Percentiles rank a stretch among this genome's conserved stretches.
phyloP scores from a whole-genome alignment of 1,284 basidiomycete species.

The Phylloboletellus chloephorus region DNA sequence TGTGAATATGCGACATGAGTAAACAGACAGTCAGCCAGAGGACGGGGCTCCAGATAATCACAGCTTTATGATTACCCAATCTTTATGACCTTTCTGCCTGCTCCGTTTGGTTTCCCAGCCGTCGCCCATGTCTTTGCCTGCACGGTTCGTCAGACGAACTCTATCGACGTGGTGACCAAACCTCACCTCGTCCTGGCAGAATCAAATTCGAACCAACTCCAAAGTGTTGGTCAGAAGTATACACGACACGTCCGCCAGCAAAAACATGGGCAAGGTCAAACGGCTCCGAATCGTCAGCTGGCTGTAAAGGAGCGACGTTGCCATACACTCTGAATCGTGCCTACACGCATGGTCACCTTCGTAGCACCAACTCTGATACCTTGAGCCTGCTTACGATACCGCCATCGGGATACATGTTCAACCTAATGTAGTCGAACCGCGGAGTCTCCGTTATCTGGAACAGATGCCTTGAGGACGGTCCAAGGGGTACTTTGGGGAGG shows the following conservation, averaged over 20 bases:
- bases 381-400: conserved; percentile 66
- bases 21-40: conserved; percentile 5
- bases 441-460: conserved; percentile 64
- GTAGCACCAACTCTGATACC: conserved; percentile 3
- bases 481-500: conserved; percentile 68
- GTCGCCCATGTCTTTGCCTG: conserved; percentile 87
- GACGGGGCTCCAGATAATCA: conserved; percentile 37
- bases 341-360: conserved; percentile 36
- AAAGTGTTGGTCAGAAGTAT: conserved; percentile 89
- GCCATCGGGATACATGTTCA: conserved; percentile 96
- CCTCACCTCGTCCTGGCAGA: conserved; percentile 76
- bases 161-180: background rate
- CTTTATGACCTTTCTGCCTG: conserved; percentile 72
- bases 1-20: conserved; percentile 26
- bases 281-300: conserved; percentile 41
- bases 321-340: conserved; percentile 87
- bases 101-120: conserved; percentile 98
- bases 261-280: conserved; percentile 91
- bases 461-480: conserved; percentile 81
- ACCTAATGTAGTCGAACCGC: conserved; percentile 77
- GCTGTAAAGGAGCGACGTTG: conserved; percentile 62
- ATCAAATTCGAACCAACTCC: conserved; percentile 89
- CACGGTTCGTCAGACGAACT: background rate
- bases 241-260: conserved; percentile 80
- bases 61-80: conserved; percentile 91